phyloP scores from a whole-genome alignment of 208 protist species.

The Leptomonas pyrrhocoris region DNA sequence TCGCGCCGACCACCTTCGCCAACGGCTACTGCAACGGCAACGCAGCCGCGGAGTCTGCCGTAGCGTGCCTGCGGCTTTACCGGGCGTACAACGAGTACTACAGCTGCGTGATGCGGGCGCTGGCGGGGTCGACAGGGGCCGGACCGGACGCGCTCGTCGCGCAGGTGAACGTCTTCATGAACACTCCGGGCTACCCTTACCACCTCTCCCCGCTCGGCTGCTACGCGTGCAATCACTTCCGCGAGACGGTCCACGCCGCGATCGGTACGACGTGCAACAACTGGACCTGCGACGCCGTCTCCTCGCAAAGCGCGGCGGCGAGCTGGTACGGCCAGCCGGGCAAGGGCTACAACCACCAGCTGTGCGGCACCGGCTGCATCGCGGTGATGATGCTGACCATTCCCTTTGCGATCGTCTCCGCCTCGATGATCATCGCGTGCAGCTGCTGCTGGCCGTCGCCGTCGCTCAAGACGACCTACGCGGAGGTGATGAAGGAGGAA shows the following conservation, averaged over 20 bases:
- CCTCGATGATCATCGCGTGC: slow-evolving; percentile 40
- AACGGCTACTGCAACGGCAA: slow-evolving; percentile 41
- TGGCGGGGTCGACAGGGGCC: slow-evolving; percentile 1
- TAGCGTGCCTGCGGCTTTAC: slow-evolving; percentile 28
- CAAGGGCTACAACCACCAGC: slow-evolving; percentile 54
- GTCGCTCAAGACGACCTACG: slow-evolving; percentile 49
- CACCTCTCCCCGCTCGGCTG: slow-evolving; percentile 35
- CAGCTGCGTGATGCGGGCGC: slow-evolving; percentile 34
- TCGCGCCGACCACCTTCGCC: slow-evolving; percentile 18
- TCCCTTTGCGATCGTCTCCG: slow-evolving; percentile 36
- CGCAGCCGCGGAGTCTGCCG: slow-evolving; percentile 31
- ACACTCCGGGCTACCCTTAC: slow-evolving; percentile 44
- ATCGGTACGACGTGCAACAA: slow-evolving; percentile 10
- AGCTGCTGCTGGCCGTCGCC: slow-evolving; percentile 55
- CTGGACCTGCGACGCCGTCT: slow-evolving; percentile 36
- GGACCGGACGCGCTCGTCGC: slow-evolving; percentile 1
- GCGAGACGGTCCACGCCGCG: slow-evolving; percentile 15
- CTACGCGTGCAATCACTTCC: slow-evolving; percentile 55
- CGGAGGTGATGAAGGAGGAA: slow-evolving; percentile 22
- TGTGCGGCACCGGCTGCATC: slow-evolving; percentile 57
- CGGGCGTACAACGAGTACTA: slow-evolving; percentile 48
- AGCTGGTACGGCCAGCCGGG: slow-evolving; percentile 22
- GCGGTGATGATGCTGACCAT: slow-evolving; percentile 47
- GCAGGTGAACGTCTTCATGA: slow-evolving; percentile 17
- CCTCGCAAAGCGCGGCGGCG: slow-evolving; percentile 28